Evolutionary conservation across 306 rosid species (phyloP).

Genomic region (Quercus cerris): DNA sequence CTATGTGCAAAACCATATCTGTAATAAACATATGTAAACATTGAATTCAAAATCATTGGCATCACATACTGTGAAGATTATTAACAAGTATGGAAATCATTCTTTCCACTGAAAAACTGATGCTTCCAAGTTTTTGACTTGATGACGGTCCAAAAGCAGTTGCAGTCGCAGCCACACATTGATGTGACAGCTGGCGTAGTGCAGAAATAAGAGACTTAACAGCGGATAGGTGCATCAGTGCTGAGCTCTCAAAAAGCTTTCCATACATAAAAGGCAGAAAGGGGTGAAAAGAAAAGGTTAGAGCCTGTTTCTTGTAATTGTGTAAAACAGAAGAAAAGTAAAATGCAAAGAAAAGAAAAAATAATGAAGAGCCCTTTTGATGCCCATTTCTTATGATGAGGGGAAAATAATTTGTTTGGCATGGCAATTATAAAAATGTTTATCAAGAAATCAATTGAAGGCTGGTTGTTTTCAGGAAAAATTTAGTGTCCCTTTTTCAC

Average conservation of each 20-base stretch:
- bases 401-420: neutral
- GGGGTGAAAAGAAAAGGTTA: conserved; percentile 25
- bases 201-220: conserved; percentile 94
- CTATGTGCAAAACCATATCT: neutral
- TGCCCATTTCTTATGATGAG: neutral
- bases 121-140: conserved; percentile 83
- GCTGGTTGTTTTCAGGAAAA: neutral
- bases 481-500: neutral
- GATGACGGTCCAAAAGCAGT: conserved; percentile 61
- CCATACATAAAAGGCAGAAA: conserved; percentile 16
- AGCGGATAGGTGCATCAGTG: conserved; percentile 84
- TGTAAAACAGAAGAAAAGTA: neutral
- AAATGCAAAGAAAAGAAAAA: neutral
- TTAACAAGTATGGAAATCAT: conserved; percentile 91
- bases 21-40: conserved; percentile 2
- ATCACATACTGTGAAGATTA: conserved; percentile 86
- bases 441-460: neutral
- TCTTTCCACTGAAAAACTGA: conserved; percentile 90
- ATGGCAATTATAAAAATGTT: neutral
- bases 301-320: conserved; percentile 17
- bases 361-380: neutral
- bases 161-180: conserved; percentile 60
- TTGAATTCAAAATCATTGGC: conserved; percentile 21
- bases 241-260: conserved; percentile 97
- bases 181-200: conserved; percentile 83